phyloP scores from a whole-genome alignment of 352 stramenopile genomes.

The Pythium dissotocum region DNA sequence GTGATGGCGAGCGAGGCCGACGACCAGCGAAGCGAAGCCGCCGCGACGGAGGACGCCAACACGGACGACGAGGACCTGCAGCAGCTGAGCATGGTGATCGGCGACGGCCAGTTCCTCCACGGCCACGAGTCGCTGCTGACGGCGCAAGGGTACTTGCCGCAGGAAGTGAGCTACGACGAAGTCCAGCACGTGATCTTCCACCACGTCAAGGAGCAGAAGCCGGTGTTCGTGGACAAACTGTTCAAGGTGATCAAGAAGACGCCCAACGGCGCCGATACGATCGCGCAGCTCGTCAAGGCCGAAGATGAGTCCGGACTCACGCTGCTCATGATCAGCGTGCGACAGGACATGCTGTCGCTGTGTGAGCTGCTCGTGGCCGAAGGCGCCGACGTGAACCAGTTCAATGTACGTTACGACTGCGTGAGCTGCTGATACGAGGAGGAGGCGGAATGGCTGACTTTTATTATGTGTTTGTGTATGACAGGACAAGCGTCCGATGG shows the following conservation, averaged over 20 bases:
- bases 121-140: constrained; percentile 29
- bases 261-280: constrained; percentile 45
- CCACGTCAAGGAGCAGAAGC: constrained; percentile 53
- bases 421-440: background rate
- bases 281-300: constrained; percentile 48
- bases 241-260: constrained; percentile 60
- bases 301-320: constrained; percentile 85
- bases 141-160: constrained; percentile 25
- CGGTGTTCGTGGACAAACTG: constrained; percentile 52
- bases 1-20: constrained; percentile 19
- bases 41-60: constrained; percentile 61
- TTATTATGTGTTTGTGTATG: background rate
- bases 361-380: constrained; percentile 66
- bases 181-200: constrained; percentile 61
- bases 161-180: constrained; percentile 65
- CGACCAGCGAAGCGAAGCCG: constrained; percentile 17
- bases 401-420: constrained; percentile 48
- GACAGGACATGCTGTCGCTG: constrained; percentile 54
- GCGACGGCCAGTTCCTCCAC: constrained; percentile 34
- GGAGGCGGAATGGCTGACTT: background rate
- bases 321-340: constrained; percentile 80
- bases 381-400: constrained; percentile 81
- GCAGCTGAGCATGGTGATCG: constrained; percentile 59
- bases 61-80: constrained; percentile 81
- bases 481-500: constrained; percentile 79